Base-by-base conservation (phyloP, 2,329 filamentous ascomycete species). In the Tympanopsis confertula region DNA sequence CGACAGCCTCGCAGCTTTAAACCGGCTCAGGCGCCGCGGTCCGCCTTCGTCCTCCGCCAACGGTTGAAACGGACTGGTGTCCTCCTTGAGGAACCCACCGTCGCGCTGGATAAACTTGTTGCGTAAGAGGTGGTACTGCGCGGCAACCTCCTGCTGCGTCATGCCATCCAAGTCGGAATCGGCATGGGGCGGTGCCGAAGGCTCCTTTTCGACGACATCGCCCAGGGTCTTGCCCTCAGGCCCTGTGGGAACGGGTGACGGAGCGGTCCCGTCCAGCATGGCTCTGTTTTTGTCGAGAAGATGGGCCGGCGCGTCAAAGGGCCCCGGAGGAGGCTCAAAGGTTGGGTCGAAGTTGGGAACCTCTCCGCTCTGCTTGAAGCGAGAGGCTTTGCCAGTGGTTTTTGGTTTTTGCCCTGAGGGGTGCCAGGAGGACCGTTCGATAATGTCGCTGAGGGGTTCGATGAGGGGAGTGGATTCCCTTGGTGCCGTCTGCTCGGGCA, bases 81-180 rank as follows among this genome's bases (percentile, higher is more conserved):
- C 75, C 47, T 86, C 74, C 40, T 75, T 71, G 48, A 82, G 62
- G 55, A 94, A 94, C 3, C 87, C 87, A 37, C 87, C 87, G 48
- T 91, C 77, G 47, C 78, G 73, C 47, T 86, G 77, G 38, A 95
- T 87, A 58, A 93, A 79, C 50, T 74, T 75, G 53, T 88, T 94
- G 15, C 89, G 81, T 56, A 85, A 68, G 33, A 75, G 78, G 55
- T 94, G 82, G 56, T 94, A 94, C 52, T 93, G 84, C 26, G 76
- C 74, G 5, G 84, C 80, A 13, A 94, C 78, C 55, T 94, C 82
- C 44, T 84, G 78, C 30, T 33, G 30, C 30, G 10, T 15, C 7
- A 7, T 15, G 30, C 12, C 12, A 13, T 33, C 30, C 17, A 88
- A 63, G 15, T 76, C 68, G 4, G 82, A 74, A 47, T 94, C 82